Evolutionary conservation across 2,329 filamentous ascomycete species (phyloP).

Genomic region (Penicillium sp.): DNA sequence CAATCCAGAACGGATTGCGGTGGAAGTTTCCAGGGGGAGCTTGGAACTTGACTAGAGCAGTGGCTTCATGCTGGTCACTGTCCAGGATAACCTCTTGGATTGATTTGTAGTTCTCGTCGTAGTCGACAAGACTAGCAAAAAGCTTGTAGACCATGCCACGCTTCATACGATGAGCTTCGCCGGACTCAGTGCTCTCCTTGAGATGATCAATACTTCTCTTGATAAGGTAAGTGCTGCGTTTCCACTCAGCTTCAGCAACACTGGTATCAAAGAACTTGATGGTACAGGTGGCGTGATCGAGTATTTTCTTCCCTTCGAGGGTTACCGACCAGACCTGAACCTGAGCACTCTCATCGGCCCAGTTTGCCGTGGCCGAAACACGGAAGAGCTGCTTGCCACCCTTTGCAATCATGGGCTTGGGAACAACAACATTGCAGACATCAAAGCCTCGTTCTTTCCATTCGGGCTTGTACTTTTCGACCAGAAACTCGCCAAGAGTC

Average conservation of each 20-base stretch:
- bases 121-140: slow-evolving; percentile 62
- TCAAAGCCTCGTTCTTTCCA: slow-evolving; percentile 37
- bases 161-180: slow-evolving; percentile 72
- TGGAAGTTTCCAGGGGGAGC: slow-evolving; percentile 61
- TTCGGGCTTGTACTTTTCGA: slow-evolving; percentile 40
- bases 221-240: slow-evolving; percentile 72
- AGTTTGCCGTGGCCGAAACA: slow-evolving; percentile 41
- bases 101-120: slow-evolving; percentile 60
- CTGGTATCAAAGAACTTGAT: slow-evolving; percentile 39
- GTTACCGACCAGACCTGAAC: slow-evolving; percentile 44
- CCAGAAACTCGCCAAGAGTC: slow-evolving; percentile 39
- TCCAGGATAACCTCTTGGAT: slow-evolving; percentile 64
- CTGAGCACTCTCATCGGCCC: slow-evolving; percentile 35
- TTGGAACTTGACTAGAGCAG: slow-evolving; percentile 58
- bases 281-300: slow-evolving; percentile 41
- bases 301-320: slow-evolving; percentile 40
- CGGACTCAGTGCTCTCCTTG: slow-evolving; percentile 64
- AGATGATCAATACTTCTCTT: slow-evolving; percentile 64
- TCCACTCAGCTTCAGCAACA: slow-evolving; percentile 39
- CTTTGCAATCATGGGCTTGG: slow-evolving; percentile 61
- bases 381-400: slow-evolving; percentile 44
- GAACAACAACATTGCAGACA: slow-evolving; percentile 40
- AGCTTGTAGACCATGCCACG: slow-evolving; percentile 80
- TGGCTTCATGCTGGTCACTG: slow-evolving; percentile 60
- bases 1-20: slow-evolving; percentile 64